phyloP scores from a whole-genome alignment of 345 rosid genomes.

The Syzygium aromaticum region DNA sequence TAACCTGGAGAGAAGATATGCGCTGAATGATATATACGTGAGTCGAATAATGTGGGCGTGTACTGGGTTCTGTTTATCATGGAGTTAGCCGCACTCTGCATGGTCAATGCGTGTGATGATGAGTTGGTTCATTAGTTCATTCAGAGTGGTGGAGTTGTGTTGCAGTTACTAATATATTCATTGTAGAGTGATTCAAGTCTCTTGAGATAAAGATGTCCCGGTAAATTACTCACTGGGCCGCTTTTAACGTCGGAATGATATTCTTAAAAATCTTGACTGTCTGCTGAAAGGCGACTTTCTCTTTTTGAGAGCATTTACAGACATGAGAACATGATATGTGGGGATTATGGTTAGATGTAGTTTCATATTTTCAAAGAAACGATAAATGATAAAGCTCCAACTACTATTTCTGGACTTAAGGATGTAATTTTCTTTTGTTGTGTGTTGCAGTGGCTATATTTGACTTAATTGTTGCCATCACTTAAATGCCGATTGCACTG shows the following conservation, averaged over 20 bases:
- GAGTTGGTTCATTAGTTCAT: neutral
- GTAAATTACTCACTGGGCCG: neutral
- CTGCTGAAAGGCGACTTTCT: neutral
- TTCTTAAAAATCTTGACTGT: neutral
- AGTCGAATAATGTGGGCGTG: slow-evolving; percentile 14
- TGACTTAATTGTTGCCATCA: neutral
- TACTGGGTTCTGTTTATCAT: neutral
- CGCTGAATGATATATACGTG: slow-evolving; percentile 91
- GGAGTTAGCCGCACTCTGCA: neutral
- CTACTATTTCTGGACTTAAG: neutral
- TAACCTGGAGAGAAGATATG: slow-evolving; percentile 81
- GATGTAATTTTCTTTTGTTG: neutral
- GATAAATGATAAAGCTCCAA: neutral
- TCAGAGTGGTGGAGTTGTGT: neutral
- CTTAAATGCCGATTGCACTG: neutral
- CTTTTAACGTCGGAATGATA: neutral
- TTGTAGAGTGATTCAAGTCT: neutral
- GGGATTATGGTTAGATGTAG: neutral
- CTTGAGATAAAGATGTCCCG: neutral
- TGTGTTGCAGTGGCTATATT: neutral
- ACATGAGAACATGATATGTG: neutral
- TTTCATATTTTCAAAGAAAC: neutral
- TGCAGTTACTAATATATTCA: neutral
- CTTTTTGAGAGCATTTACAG: neutral
- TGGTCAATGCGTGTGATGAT: neutral